These are phyloP conservation scores for Platismatia glauca DNA, from an alignment of 495 filamentous ascomycete species.

Conservation along the genomic window DNA sequence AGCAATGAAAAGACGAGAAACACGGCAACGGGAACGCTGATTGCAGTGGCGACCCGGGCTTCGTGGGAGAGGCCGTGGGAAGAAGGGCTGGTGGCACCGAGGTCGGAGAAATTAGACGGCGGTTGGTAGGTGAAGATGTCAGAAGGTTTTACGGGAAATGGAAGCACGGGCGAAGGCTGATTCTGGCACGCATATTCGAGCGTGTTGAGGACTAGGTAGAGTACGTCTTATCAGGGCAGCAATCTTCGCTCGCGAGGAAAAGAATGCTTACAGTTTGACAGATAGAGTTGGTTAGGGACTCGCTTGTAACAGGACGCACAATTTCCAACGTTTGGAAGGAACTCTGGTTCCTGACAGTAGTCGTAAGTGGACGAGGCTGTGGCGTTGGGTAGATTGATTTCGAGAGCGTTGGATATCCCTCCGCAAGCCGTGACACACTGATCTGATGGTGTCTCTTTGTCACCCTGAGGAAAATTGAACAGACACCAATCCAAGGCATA, in stretches of 20 bases:
- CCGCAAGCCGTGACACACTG: conserved; percentile 38
- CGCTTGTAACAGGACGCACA: conserved; percentile 42
- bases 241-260: neutral
- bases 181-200: conserved; percentile 44
- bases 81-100: conserved; percentile 23
- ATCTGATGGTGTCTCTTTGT: conserved; percentile 32
- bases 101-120: conserved; percentile 32
- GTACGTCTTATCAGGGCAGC: conserved; percentile 1
- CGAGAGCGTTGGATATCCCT: conserved; percentile 31
- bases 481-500: conserved; percentile 40
- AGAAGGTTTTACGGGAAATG: conserved; percentile 37
- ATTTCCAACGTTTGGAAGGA: conserved; percentile 33
- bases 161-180: conserved; percentile 26
- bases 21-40: conserved; percentile 38
- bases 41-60: conserved; percentile 34
- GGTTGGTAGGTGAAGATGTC: conserved; percentile 38
- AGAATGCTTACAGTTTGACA: conserved; percentile 41
- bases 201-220: conserved; percentile 41
- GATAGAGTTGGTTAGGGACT: conserved; percentile 35
- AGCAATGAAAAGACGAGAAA: conserved; percentile 32
- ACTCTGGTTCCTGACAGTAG: conserved; percentile 27
- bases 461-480: conserved; percentile 32
- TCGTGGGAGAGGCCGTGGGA: conserved; percentile 23
- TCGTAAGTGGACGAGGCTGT: conserved; percentile 24
- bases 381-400: conserved; percentile 23